phyloP scores from a whole-genome alignment of 495 filamentous ascomycete genomes.

The Penicillium herquei region DNA sequence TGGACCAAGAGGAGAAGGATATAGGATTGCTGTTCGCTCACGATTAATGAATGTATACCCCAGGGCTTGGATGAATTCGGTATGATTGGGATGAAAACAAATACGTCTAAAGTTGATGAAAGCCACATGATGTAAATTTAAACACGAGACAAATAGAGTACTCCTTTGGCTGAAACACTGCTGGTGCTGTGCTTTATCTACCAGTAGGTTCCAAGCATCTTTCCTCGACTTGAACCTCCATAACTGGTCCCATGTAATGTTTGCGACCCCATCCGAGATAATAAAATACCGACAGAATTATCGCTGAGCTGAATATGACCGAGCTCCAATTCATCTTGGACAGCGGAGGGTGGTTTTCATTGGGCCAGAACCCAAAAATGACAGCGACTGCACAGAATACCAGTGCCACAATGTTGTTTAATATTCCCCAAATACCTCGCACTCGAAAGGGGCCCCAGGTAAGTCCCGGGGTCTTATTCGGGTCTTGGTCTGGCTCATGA shows the following conservation, averaged over 20 bases:
- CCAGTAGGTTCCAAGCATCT: neutral
- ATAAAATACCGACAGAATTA: neutral
- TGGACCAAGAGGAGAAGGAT: slow-evolving; percentile 7
- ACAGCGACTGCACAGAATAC: neutral
- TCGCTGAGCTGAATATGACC: neutral
- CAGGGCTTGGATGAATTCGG: too few relatives aligned
- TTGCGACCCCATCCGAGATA: neutral
- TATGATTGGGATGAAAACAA: too few relatives aligned
- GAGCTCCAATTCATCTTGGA: neutral
- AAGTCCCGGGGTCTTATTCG: neutral
- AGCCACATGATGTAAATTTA: too few relatives aligned
- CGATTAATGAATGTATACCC: too few relatives aligned
- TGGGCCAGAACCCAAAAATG: neutral
- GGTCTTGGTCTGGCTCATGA: neutral
- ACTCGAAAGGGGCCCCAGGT: neutral
- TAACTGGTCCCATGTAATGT: neutral
- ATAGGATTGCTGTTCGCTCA: too few relatives aligned
- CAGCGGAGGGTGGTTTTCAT: neutral
- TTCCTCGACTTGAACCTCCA: neutral
- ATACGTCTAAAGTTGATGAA: too few relatives aligned
- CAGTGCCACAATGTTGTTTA: neutral
- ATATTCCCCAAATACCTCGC: neutral
- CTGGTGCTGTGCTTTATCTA: neutral
- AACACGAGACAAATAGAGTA: too few relatives aligned
- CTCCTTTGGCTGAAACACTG: too few relatives aligned